A percentile compares a stretch with the other conserved stretches of the same genome.
Conservation (phyloP, 768 basidiomycete genomes). For the Hypholoma sublateritium region DNA sequence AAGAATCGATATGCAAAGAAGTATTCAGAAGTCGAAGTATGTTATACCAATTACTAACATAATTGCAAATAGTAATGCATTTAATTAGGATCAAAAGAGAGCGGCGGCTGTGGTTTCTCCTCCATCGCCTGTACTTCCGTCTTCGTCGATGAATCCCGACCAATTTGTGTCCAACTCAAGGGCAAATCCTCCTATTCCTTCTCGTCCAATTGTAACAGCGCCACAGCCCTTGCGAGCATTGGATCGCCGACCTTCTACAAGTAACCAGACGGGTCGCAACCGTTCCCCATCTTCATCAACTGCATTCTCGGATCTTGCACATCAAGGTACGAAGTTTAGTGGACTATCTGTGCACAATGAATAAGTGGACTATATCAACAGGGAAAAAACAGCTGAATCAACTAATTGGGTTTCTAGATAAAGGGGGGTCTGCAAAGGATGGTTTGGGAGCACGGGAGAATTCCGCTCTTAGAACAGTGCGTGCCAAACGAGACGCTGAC, state of each 20-base stretch:
- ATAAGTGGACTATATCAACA: constrained; percentile 23
- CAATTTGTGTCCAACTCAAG: constrained; percentile 38
- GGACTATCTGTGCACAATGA: background rate
- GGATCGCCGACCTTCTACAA: constrained; percentile 70
- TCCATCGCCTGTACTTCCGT: constrained; percentile 26
- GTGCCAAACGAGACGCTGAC: constrained; percentile 86
- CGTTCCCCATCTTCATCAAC: constrained; percentile 83
- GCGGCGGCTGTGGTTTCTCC: constrained; percentile 37
- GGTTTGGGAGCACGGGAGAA: constrained; percentile 58
- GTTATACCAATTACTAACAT: constrained; percentile 9
- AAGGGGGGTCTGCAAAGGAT: constrained; percentile 66
- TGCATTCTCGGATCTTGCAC: constrained; percentile 84
- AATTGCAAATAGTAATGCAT: background rate
- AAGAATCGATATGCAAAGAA: constrained; percentile 82
- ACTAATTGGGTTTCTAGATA: constrained; percentile 82
- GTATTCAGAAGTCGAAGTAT: constrained; percentile 85
- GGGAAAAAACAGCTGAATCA: constrained; percentile 88
- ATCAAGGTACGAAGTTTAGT: constrained; percentile 56
- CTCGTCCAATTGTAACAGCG: constrained; percentile 57
- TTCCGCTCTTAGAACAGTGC: constrained; percentile 70
- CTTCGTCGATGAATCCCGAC: constrained; percentile 27
- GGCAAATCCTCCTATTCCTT: constrained; percentile 44
- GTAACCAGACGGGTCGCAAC: constrained; percentile 51
- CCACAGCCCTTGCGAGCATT: constrained; percentile 77
- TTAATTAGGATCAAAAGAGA: constrained; percentile 63